Evolutionary conservation across 2,329 filamentous ascomycete genomes (phyloP).

Genomic region (Calonectria pteridis): DNA sequence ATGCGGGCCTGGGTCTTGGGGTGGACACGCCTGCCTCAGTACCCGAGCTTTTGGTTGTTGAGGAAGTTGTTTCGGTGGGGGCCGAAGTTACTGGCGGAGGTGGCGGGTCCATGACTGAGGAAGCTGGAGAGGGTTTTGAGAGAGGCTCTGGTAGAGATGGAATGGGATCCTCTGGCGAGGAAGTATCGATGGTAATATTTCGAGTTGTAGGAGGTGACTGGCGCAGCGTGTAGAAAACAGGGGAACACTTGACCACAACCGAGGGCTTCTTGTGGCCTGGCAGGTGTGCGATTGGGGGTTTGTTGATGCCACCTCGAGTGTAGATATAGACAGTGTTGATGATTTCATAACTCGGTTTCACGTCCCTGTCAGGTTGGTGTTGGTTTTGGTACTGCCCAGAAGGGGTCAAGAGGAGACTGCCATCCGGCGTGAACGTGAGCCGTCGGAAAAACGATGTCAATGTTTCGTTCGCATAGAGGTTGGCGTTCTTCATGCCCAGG

Average conservation of each 20-base stretch:
- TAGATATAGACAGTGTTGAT: constrained; percentile 99
- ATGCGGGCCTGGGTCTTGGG: constrained; percentile 76
- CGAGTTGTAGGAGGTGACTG: constrained; percentile 77
- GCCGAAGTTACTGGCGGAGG: constrained; percentile 69
- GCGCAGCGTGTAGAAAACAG: constrained; percentile 86
- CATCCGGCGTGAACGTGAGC: constrained; percentile 94
- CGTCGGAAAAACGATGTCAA: constrained; percentile 97
- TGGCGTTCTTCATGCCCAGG: constrained; percentile 82
- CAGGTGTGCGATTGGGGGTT: constrained; percentile 92
- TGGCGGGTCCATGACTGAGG: constrained; percentile 86
- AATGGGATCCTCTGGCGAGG: constrained; percentile 86
- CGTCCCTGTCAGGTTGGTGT: constrained; percentile 73
- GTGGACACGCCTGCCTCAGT: constrained; percentile 61
- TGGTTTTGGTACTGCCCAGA: constrained; percentile 94
- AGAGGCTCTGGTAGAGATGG: constrained; percentile 86
- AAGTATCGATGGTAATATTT: constrained; percentile 95
- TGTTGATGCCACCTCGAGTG: constrained; percentile 95
- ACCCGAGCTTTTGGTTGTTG: constrained; percentile 63
- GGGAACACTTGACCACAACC: constrained; percentile 94
- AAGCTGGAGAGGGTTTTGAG: constrained; percentile 68
- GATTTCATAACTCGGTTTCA: constrained; percentile 84
- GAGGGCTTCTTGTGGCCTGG: constrained; percentile 99
- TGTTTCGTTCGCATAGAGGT: constrained; percentile 95
- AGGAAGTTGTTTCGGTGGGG: constrained; percentile 57
- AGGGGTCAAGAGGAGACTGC: constrained; percentile 91